Percentiles rank a stretch among this genome's conserved stretches.
These are phyloP conservation scores for Cucurbita moschata DNA, from an alignment of 306 rosid species.

Conservation along the genomic window DNA sequence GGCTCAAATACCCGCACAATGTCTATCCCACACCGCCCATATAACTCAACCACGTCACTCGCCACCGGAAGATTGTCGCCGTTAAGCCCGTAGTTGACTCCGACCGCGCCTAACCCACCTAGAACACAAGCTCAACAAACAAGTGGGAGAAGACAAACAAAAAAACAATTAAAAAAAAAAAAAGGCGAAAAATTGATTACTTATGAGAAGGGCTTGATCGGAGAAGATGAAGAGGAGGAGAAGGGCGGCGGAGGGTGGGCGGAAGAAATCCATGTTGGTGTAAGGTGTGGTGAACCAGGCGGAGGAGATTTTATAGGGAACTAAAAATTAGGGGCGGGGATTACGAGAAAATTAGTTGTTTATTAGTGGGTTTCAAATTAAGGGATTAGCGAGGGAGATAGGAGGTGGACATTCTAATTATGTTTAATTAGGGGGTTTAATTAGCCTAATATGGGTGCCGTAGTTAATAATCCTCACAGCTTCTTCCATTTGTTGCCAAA, in stretches of 20 bases:
- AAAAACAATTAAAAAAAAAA: no score
- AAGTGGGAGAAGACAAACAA: neutral
- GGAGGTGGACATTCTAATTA: no score
- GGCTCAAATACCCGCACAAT: conserved; percentile 4
- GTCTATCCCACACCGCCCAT: neutral
- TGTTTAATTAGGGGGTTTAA: no score
- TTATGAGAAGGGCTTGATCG: neutral
- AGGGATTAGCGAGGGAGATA: neutral
- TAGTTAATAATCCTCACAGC: no score
- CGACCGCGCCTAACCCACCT: neutral
- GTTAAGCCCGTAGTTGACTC: conserved; percentile 9
- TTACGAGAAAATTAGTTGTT: neutral
- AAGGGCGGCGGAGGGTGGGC: no score
- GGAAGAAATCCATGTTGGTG: neutral
- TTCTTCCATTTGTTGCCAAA: no score
- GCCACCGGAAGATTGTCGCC: conserved; percentile 6
- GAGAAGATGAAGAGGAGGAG: neutral
- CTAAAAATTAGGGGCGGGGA: no score
- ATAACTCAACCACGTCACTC: neutral
- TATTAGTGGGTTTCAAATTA: neutral
- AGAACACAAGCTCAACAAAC: neutral
- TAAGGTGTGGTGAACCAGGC: neutral
- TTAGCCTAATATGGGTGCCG: no score
- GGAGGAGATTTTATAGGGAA: neutral
- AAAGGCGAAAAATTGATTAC: neutral